Evolutionary conservation across 352 stramenopile species (phyloP).

Genomic region (Pilasporangium apinafurcum): DNA sequence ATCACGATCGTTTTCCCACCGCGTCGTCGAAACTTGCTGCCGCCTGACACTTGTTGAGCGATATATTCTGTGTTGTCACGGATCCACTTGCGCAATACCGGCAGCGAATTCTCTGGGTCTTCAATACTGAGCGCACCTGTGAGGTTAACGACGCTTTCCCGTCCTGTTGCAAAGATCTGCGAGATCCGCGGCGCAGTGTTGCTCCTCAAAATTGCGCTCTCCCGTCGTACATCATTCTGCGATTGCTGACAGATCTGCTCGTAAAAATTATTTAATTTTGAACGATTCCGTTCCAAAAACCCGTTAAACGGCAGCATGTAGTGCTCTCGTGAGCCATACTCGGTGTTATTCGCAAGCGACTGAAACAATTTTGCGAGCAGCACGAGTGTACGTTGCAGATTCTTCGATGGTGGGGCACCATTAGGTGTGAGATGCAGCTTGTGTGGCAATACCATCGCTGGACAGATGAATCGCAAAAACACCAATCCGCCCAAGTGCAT

Average conservation of each 20-base stretch:
- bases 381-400: conserved; percentile 62
- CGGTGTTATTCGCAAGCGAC: conserved; percentile 72
- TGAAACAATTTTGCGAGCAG: conserved; percentile 79
- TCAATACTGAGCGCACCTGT: conserved; percentile 23
- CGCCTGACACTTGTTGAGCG: conserved; percentile 36
- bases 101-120: conserved; percentile 31
- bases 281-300: conserved; percentile 55
- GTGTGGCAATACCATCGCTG: conserved; percentile 65
- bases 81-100: conserved; percentile 53
- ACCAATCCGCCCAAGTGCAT: conserved; percentile 71
- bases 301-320: conserved; percentile 79
- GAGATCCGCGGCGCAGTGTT: conserved; percentile 58
- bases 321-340: conserved; percentile 54
- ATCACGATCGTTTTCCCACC: conserved; percentile 6
- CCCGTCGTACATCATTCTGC: conserved; percentile 49
- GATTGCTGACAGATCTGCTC: conserved; percentile 69
- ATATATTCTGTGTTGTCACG: conserved; percentile 33
- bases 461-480: conserved; percentile 76
- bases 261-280: conserved; percentile 62
- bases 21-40: conserved; percentile 41
- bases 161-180: conserved; percentile 35
- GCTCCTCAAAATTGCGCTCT: conserved; percentile 53
- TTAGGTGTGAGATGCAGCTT: conserved; percentile 59
- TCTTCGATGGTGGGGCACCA: conserved; percentile 24
- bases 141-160: conserved; percentile 30